A percentile compares a stretch with the other conserved stretches of the same genome.
phyloP scores from a whole-genome alignment of 805 yeast species.

The Yarrowia bubula region DNA sequence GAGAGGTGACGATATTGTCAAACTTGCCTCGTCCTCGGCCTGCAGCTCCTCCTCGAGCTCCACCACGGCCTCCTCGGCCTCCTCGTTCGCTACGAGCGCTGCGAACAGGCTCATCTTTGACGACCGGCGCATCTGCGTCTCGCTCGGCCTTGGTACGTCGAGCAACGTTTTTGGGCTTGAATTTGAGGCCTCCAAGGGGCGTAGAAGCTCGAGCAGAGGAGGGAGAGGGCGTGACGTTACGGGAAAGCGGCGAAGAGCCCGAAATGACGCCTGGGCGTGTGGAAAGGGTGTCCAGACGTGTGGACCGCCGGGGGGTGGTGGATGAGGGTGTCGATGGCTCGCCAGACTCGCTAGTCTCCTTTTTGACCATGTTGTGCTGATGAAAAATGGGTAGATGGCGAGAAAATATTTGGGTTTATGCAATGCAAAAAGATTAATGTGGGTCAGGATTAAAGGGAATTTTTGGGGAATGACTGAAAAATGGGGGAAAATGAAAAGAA shows the following conservation, averaged over 20 bases:
- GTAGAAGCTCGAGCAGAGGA: constrained; percentile 24
- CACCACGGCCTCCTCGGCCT: constrained; percentile 31
- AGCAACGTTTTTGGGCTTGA: constrained; percentile 84
- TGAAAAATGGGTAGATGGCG: neutral
- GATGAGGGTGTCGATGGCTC: neutral
- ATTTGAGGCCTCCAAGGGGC: constrained; percentile 44
- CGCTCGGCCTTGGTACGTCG: constrained; percentile 81
- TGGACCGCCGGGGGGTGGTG: constrained; percentile 4
- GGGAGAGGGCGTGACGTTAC: constrained; percentile 13
- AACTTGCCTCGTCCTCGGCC: constrained; percentile 31
- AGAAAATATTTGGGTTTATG: constrained; percentile 18
- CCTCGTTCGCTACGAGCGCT: constrained; percentile 28
- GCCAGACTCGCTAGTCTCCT: neutral
- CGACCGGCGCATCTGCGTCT: constrained; percentile 66
- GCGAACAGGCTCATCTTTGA: constrained; percentile 27
- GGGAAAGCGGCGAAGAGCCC: constrained; percentile 13
- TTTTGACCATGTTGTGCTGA: constrained; percentile 20
- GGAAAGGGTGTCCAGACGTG: constrained; percentile 30
- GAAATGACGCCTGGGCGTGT: constrained; percentile 27
- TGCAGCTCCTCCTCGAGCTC: constrained; percentile 26
- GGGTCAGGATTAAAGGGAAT: neutral
- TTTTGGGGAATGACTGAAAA: neutral
- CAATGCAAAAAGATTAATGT: neutral
- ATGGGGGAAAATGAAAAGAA: neutral
- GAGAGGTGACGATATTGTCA: constrained; percentile 31